Evolutionary conservation across 495 filamentous ascomycete genomes (phyloP).

Genomic region (Talaromyces wortmannii): DNA sequence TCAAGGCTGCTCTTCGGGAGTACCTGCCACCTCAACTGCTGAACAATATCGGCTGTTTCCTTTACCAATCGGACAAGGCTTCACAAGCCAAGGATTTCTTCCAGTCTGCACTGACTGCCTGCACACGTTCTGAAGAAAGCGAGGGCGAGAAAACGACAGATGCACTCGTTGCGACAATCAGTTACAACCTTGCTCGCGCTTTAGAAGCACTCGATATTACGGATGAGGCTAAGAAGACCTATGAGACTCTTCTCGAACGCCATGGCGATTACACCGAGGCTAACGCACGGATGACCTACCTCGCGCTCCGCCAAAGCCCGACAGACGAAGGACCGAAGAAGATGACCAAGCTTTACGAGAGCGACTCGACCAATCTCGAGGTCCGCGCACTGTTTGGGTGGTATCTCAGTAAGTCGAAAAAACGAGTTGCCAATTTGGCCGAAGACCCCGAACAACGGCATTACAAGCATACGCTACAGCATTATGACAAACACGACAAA

Average conservation of each 20-base stretch:
- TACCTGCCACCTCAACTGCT: constrained; percentile 81
- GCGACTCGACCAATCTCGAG: constrained; percentile 75
- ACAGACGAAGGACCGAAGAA: constrained; percentile 79
- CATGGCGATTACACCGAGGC: constrained; percentile 92
- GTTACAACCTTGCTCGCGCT: constrained; percentile 93
- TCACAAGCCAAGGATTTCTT: constrained; percentile 78
- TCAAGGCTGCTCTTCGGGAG: constrained; percentile 57
- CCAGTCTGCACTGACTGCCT: constrained; percentile 80
- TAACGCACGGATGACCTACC: constrained; percentile 78
- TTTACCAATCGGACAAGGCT: constrained; percentile 80
- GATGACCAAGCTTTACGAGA: constrained; percentile 73
- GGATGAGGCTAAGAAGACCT: constrained; percentile 80
- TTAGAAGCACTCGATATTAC: constrained; percentile 78
- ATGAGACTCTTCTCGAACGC: constrained; percentile 72
- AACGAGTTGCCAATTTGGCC: constrained; percentile 66
- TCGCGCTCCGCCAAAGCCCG: constrained; percentile 75
- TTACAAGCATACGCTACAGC: constrained; percentile 91
- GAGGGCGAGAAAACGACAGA: constrained; percentile 64
- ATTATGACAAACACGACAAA: constrained; percentile 92
- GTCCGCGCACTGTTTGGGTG: constrained; percentile 89
- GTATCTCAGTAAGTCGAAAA: constrained; percentile 84
- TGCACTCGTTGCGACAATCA: constrained; percentile 85
- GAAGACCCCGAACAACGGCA: constrained; percentile 90
- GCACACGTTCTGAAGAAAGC: constrained; percentile 63
- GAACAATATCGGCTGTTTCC: constrained; percentile 95